phyloP scores from a whole-genome alignment of 192 early-diverging fungal species.

The Backusella macrospora region DNA sequence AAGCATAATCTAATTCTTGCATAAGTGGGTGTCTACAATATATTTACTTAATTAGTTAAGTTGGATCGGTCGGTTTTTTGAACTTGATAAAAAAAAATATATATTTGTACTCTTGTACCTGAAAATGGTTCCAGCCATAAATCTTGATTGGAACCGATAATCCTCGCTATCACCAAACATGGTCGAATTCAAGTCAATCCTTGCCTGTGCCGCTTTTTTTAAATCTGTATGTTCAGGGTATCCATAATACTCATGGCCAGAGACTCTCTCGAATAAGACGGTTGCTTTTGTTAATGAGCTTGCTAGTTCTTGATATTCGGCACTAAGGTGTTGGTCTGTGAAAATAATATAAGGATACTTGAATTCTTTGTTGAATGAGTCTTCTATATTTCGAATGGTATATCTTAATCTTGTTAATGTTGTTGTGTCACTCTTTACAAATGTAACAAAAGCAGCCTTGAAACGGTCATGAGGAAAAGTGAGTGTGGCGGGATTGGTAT shows the following conservation, averaged over 20 bases:
- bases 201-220: constrained; percentile 33
- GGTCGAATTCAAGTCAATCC: constrained; percentile 32
- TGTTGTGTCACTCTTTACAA: constrained; percentile 27
- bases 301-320: constrained; percentile 38
- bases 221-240: constrained; percentile 25
- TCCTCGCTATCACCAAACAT: constrained; percentile 45
- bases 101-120: constrained; percentile 34
- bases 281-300: constrained; percentile 23
- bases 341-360: constrained; percentile 45
- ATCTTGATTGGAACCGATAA: constrained; percentile 58
- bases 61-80: neutral
- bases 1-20: constrained; percentile 55
- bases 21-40: constrained; percentile 55
- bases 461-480: constrained; percentile 11
- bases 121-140: constrained; percentile 39
- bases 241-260: constrained; percentile 26
- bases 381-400: constrained; percentile 44
- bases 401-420: constrained; percentile 26
- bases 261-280: constrained; percentile 33
- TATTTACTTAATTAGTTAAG: no score
- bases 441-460: constrained; percentile 35
- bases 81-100: neutral
- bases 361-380: constrained; percentile 31
- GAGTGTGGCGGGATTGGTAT: neutral
- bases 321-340: constrained; percentile 29